Evolutionary conservation across 2,329 filamentous ascomycete species (phyloP).

Genomic region (Claviceps lovelessii): DNA sequence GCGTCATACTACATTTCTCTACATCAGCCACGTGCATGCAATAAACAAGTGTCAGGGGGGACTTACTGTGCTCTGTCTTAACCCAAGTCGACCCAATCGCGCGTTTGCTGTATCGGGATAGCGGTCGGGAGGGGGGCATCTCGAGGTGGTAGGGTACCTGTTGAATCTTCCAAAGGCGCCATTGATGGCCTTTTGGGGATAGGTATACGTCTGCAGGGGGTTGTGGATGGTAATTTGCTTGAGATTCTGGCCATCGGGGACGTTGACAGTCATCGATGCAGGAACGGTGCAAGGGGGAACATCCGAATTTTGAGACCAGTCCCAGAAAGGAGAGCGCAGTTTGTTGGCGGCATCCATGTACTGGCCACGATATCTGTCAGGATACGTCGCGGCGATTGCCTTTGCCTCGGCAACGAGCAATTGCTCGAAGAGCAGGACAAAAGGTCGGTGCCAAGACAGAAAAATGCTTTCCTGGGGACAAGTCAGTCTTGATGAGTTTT

Average conservation of each 20-base stretch:
- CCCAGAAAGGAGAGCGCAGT: constrained; percentile 39
- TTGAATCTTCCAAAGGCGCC: constrained; percentile 22
- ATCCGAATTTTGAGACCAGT: constrained; percentile 31
- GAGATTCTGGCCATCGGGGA: constrained; percentile 22
- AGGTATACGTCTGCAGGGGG: constrained; percentile 37
- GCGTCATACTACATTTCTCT: constrained; percentile 22
- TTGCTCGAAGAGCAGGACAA: constrained; percentile 43
- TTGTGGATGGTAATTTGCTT: constrained; percentile 27
- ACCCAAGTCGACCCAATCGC: constrained; percentile 16
- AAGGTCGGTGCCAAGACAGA: constrained; percentile 42
- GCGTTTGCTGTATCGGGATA: constrained; percentile 27
- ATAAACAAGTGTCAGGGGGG: not conserved
- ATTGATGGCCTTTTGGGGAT: constrained; percentile 25
- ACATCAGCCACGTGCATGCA: not conserved
- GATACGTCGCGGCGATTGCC: constrained; percentile 31
- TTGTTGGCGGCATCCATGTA: constrained; percentile 32
- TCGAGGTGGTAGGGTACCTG: constrained; percentile 20
- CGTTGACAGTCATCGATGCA: constrained; percentile 24
- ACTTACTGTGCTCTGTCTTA: constrained; percentile 29
- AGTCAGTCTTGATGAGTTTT: not conserved
- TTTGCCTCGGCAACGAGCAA: constrained; percentile 31
- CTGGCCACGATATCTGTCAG: constrained; percentile 14
- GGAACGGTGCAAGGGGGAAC: constrained; percentile 28
- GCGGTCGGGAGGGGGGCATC: constrained; percentile 23
- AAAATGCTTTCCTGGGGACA: constrained; percentile 32